phyloP scores from a whole-genome alignment of 2,329 filamentous ascomycete genomes.

The Tolypocladium tundrense region DNA sequence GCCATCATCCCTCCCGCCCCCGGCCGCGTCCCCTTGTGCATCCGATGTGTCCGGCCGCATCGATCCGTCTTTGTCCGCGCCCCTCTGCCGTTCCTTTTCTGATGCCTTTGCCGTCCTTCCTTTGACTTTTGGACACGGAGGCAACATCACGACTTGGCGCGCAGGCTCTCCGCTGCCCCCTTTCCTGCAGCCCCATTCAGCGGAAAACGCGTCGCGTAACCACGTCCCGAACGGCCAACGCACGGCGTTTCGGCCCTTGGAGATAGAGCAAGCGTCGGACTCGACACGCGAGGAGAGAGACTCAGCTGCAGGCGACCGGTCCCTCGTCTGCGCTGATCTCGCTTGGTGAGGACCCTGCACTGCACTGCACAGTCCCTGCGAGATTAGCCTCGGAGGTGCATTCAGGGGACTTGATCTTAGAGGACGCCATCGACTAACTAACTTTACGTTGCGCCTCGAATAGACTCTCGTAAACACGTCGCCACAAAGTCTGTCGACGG shows the following conservation, averaged over 20 bases:
- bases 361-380: not conserved
- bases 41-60: slow-evolving; percentile 22
- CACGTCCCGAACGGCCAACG: slow-evolving; percentile 5
- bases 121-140: slow-evolving; percentile 12
- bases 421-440: slow-evolving; percentile 15
- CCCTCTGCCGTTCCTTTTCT: slow-evolving; percentile 14
- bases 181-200: not conserved
- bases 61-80: slow-evolving; percentile 11
- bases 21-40: not conserved
- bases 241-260: slow-evolving; percentile 2
- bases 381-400: not conserved
- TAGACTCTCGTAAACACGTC: slow-evolving; percentile 44
- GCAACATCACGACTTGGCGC: slow-evolving; percentile 1
- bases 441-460: slow-evolving; percentile 8
- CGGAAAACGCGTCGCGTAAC: slow-evolving; percentile 22
- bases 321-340: slow-evolving; percentile 55
- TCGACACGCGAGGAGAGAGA: slow-evolving; percentile 29
- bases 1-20: not conserved
- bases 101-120: slow-evolving; percentile 14
- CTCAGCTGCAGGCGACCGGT: slow-evolving; percentile 49
- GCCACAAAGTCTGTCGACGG: slow-evolving; percentile 36
- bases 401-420: not conserved
- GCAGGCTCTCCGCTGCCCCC: not conserved
- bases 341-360: slow-evolving; percentile 29
- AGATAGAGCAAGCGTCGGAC: slow-evolving; percentile 6